These are phyloP conservation scores for Neofusicoccum ribis DNA, from an alignment of 2,329 filamentous ascomycete genomes.

Conservation along the genomic window DNA sequence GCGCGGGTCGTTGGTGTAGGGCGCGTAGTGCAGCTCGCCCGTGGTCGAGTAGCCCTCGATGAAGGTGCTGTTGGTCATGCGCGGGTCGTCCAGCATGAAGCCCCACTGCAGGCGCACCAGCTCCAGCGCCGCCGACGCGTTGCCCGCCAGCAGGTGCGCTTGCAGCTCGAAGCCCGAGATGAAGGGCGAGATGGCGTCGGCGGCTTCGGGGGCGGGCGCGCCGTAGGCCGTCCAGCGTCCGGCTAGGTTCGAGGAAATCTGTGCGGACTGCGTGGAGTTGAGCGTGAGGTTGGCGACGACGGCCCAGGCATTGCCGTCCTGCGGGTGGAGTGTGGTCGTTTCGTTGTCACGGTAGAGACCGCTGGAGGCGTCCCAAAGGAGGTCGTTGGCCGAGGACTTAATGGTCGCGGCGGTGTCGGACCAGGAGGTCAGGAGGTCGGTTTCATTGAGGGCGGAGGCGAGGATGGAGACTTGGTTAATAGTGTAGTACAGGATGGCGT, in stretches of 20 bases:
- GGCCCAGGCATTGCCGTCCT: conserved; percentile 48
- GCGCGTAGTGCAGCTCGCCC: conserved; percentile 51
- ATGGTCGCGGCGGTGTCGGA: conserved; percentile 24
- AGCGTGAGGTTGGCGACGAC: conserved; percentile 27
- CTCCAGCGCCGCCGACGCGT: conserved; percentile 54
- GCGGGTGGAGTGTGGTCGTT: conserved; percentile 50
- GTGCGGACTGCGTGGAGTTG: conserved; percentile 51
- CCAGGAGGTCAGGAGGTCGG: conserved; percentile 40
- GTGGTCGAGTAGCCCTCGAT: conserved; percentile 61
- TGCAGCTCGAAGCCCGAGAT: conserved; percentile 61
- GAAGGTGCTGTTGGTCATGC: conserved; percentile 59
- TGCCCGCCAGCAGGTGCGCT: conserved; percentile 53
- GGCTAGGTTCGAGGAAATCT: conserved; percentile 49
- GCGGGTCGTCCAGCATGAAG: conserved; percentile 59
- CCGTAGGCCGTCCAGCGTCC: conserved; percentile 59
- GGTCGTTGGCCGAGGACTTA: conserved; percentile 27
- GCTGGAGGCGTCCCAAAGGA: conserved; percentile 29
- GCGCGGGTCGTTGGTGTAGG: conserved; percentile 38
- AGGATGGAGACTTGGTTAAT: conserved; percentile 25
- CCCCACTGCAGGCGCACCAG: conserved; percentile 61
- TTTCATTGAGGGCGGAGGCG: conserved; percentile 12
- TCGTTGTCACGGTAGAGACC: conserved; percentile 42
- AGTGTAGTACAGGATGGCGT: conserved; percentile 50
- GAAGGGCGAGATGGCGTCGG: conserved; percentile 61
- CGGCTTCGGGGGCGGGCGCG: conserved; percentile 55